Conservation (phyloP, 2,329 filamentous ascomycete species). For the Cladosporium velox region DNA sequence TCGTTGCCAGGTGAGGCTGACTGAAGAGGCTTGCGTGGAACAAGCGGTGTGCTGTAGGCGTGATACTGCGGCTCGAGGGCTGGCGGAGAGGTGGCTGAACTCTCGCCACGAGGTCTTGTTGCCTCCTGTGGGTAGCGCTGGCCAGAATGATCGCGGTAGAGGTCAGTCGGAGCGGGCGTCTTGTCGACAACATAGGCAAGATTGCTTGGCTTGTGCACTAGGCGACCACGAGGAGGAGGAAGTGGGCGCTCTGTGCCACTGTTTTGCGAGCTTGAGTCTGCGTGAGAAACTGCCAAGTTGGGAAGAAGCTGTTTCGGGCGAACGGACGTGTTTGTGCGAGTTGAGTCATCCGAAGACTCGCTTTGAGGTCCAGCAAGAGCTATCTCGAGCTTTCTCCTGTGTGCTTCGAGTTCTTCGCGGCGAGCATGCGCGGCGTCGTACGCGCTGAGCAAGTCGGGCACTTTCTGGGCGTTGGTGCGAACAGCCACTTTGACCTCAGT, state of each 20-base stretch:
- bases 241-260: background rate
- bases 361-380: background rate
- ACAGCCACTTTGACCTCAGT: slow-evolving; percentile 17
- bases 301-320: background rate
- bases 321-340: background rate
- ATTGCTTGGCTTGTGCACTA: background rate
- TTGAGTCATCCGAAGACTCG: background rate
- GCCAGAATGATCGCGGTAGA: slow-evolving; percentile 26
- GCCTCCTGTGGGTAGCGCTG: slow-evolving; percentile 26
- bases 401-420: background rate
- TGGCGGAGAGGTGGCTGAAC: background rate
- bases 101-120: slow-evolving; percentile 8
- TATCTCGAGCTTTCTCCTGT: background rate
- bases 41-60: background rate
- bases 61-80: background rate
- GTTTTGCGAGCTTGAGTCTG: background rate
- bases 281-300: background rate
- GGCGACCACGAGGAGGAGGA: background rate
- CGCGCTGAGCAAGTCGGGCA: background rate
- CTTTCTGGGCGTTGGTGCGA: background rate
- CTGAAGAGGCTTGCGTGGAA: background rate
- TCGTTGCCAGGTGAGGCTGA: background rate
- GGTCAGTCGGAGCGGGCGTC: slow-evolving; percentile 9
- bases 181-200: background rate
- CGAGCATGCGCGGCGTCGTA: background rate